Evolutionary conservation across 2,329 filamentous ascomycete species (phyloP), one percentile per base, ranked within the genome.

Genomic region (Rutstroemia sp.): DNA sequence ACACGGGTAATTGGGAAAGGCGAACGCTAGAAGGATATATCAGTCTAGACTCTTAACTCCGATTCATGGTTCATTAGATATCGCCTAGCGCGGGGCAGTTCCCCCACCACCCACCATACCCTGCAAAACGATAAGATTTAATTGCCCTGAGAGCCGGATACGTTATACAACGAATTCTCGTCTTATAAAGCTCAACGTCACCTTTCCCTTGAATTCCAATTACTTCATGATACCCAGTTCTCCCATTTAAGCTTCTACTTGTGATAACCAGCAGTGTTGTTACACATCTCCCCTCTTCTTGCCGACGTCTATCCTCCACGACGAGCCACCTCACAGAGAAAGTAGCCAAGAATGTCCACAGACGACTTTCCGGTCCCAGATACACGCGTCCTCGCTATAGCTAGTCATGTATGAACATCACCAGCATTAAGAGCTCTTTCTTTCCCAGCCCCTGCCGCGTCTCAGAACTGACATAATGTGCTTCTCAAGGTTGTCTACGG

Each of bases 401-500:
- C 92, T 71, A 96, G 92, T 74, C 92, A 96, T 92, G 92, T 96
- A 87, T 74, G 86, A 73, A 60, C 59, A 57, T 56, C 59, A 57
- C 56, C 42, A 58, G 52, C 50, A 47, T 49, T 41, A 27, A 44
- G 46, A 49, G 25, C 56, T 30, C 58, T 51, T 53, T 58, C 27
- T 12, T 34, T 34, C 10, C 30, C 12, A 10, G 30, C 9, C 10
- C 12, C 30, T 34, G 30, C 41, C 18, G 10, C 9, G 23, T 44
- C n/a, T 56, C 38, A 18, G 51, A 57, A 65, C 63, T 65, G 47
- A 66, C 58, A 61, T 67, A 46, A 16, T 56, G 65, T 68, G 64
- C 62, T 68, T 53, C 41, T 44, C 12, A 74, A 89, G 86, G 85
- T 90, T 67, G 84, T 86, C 63, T 87, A 86, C 66, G 86, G 86